Evolutionary conservation across 495 filamentous ascomycete genomes (phyloP).

Genomic region (Xylaria venustula): DNA sequence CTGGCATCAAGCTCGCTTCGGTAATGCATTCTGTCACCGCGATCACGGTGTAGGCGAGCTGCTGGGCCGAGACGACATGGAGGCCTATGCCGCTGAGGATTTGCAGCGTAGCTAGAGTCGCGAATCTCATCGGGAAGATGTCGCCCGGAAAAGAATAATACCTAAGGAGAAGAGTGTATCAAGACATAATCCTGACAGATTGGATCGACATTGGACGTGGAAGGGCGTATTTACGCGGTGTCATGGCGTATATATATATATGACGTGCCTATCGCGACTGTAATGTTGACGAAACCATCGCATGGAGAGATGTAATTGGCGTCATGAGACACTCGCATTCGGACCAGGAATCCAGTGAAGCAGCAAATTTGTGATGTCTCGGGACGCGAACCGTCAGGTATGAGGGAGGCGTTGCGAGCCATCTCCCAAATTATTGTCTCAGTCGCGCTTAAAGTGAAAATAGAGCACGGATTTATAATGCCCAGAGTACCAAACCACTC

Average conservation of each 20-base stretch:
- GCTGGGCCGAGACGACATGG: background rate
- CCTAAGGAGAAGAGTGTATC: too few relatives aligned
- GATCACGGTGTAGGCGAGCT: background rate
- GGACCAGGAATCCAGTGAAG: background rate
- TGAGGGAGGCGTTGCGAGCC: background rate
- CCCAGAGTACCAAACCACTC: background rate
- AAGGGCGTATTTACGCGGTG: background rate
- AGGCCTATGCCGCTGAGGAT: background rate
- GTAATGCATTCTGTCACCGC: constrained; percentile 4
- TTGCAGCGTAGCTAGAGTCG: background rate
- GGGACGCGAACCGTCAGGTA: background rate
- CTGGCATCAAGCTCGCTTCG: background rate
- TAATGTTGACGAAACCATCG: background rate
- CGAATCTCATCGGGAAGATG: background rate
- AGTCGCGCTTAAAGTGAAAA: background rate
- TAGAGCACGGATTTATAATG: background rate
- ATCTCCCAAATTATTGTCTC: background rate
- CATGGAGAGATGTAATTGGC: background rate
- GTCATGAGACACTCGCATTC: background rate
- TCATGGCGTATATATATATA: constrained; percentile 4
- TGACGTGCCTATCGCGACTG: background rate
- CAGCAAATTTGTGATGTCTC: background rate
- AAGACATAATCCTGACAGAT: background rate
- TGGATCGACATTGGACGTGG: background rate
- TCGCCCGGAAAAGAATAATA: too few relatives aligned